Conservation (phyloP, 805 yeast species). For the Candida silvicultrix region DNA sequence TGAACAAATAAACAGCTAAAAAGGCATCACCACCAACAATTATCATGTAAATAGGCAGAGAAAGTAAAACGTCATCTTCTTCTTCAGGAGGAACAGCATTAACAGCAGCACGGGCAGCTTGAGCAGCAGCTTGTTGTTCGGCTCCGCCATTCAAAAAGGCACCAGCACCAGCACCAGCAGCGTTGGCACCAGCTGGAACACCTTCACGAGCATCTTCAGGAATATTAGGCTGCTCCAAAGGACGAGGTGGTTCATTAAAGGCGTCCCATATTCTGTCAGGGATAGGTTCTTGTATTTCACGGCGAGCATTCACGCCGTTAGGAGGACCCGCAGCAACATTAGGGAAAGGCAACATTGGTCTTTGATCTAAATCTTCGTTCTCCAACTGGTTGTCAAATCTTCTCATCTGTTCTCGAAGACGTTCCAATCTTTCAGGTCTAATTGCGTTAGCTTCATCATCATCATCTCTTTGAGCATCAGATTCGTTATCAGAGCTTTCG, state of each 20-base stretch:
- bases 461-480: conserved; percentile 10
- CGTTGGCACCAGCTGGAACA: conserved; percentile 1
- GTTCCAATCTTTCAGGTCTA: conserved; percentile 6
- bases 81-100: conserved; percentile 3
- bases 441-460: conserved; percentile 16
- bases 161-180: neutral
- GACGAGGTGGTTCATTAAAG: neutral
- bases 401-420: neutral
- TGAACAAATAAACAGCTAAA: conserved; percentile 30
- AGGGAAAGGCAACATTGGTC: neutral
- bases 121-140: neutral
- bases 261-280: neutral
- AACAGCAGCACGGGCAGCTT: neutral
- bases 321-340: neutral
- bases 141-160: no score
- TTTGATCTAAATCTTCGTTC: neutral
- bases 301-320: neutral
- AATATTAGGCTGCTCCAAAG: neutral
- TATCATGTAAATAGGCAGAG: conserved; percentile 12
- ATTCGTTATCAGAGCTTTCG: conserved; percentile 13
- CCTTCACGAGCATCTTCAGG: neutral
- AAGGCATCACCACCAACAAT: conserved; percentile 22
- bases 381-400: neutral
- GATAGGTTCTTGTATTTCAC: neutral
- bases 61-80: conserved; percentile 10